A percentile compares a stretch with the other conserved stretches of the same genome.
These are phyloP conservation scores for Parascedosporium putredinis DNA, from an alignment of 2,329 filamentous ascomycete genomes.

Conservation along the genomic window DNA sequence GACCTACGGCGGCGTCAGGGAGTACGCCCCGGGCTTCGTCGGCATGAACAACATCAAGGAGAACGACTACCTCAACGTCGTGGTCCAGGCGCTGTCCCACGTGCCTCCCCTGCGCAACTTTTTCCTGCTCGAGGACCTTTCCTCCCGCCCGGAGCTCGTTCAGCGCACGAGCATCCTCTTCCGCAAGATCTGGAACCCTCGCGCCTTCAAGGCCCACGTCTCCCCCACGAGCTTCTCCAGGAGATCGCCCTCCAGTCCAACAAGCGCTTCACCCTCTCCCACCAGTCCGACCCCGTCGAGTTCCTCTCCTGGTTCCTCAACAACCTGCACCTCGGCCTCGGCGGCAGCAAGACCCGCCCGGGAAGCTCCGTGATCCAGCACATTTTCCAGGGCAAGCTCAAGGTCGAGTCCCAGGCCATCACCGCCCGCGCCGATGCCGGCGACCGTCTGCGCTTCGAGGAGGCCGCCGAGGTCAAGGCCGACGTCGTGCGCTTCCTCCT, in stretches of 20 bases:
- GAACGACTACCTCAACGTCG: conserved; percentile 96
- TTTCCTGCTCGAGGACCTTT: conserved; percentile 78
- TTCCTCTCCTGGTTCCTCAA: conserved; percentile 98
- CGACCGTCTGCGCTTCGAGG: conserved; percentile 85
- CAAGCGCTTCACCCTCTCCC: conserved; percentile 83
- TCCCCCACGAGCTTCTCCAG: conserved; percentile 96
- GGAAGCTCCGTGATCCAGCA: conserved; percentile 79
- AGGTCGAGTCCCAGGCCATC: conserved; percentile 88
- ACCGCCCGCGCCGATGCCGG: conserved; percentile 80
- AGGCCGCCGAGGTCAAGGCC: conserved; percentile 70
- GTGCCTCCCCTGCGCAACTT: conserved; percentile 84
- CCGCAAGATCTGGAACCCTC: conserved; percentile 95
- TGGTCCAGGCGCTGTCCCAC: conserved; percentile 85
- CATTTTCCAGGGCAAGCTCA: conserved; percentile 86
- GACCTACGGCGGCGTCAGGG: conserved; percentile 64
- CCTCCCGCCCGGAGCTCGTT: conserved; percentile 63
- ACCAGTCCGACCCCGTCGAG: conserved; percentile 90
- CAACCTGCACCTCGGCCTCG: conserved; percentile 82
- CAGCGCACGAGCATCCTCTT: conserved; percentile 82
- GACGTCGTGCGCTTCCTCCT: conserved; percentile 76
- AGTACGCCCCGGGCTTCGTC: conserved; percentile 88
- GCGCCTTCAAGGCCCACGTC: conserved; percentile 92
- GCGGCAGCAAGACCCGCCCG: conserved; percentile 79
- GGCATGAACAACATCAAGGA: conserved; percentile 99
- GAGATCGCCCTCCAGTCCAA: conserved; percentile 83